Conservation (phyloP, 2,329 filamentous ascomycete species). For the Biscogniauxia sp. region DNA sequence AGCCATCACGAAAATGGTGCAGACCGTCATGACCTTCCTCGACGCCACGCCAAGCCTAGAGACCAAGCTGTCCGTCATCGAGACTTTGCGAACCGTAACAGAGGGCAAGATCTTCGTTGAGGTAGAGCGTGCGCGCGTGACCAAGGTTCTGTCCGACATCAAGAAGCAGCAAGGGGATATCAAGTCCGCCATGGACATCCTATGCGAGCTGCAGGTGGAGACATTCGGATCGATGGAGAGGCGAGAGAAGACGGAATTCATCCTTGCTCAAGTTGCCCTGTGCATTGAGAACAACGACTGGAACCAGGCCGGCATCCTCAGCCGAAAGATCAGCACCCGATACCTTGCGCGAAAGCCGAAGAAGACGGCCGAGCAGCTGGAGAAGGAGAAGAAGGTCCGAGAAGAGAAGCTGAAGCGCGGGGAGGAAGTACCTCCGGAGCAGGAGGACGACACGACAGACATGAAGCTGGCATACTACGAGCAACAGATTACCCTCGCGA, state of each 20-base stretch:
- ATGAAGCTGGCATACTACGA: constrained; percentile 95
- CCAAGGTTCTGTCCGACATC: constrained; percentile 92
- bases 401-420: constrained; percentile 81
- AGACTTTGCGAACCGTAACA: constrained; percentile 91
- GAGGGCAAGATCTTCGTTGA: constrained; percentile 99
- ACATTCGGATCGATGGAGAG: constrained; percentile 98
- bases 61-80: constrained; percentile 89
- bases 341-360: constrained; percentile 89
- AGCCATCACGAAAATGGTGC: constrained; percentile 98
- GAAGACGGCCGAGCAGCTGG: constrained; percentile 84
- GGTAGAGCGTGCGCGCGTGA: constrained; percentile 93
- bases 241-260: constrained; percentile 98
- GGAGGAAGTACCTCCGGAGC: constrained; percentile 74
- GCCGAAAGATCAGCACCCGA: constrained; percentile 93
- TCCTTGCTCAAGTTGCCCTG: constrained; percentile 87
- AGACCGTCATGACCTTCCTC: constrained; percentile 89
- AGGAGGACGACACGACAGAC: constrained; percentile 89
- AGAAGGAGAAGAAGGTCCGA: constrained; percentile 84
- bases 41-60: constrained; percentile 81
- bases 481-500: constrained; percentile 92
- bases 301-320: constrained; percentile 91
- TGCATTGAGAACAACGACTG: constrained; percentile 96
- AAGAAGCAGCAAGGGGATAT: constrained; percentile 95
- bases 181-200: constrained; percentile 83
- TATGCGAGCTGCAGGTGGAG: constrained; percentile 97